Conservation (phyloP, 495 filamentous ascomycete species). For the Cudoniella acicularis region DNA sequence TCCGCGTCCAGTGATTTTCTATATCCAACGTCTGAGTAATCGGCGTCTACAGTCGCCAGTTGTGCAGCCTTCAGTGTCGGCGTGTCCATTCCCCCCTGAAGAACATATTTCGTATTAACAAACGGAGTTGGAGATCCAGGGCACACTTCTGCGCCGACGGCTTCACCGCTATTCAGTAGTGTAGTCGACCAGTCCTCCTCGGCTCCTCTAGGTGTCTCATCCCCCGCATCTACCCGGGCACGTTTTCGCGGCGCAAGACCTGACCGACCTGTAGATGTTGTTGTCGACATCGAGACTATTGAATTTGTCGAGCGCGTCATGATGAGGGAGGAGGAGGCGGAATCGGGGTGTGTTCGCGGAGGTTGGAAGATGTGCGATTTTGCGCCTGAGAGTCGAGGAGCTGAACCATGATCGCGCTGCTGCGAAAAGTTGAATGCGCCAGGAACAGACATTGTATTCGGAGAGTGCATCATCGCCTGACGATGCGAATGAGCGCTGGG, state of each 20-base stretch:
- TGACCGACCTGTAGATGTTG: slow-evolving; percentile 2
- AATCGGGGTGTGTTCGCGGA: slow-evolving; percentile 58
- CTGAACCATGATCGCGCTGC: slow-evolving; percentile 1
- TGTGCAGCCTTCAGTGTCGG: slow-evolving; percentile 45
- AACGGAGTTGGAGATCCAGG: slow-evolving; percentile 42
- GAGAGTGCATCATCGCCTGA: slow-evolving; percentile 14
- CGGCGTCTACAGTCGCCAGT: slow-evolving; percentile 46
- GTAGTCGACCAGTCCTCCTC: slow-evolving; percentile 14
- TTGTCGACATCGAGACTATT: slow-evolving; percentile 29
- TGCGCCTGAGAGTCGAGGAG: slow-evolving; percentile 32
- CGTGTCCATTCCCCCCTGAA: slow-evolving; percentile 63
- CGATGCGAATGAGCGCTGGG: background rate
- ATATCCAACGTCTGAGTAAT: slow-evolving; percentile 54
- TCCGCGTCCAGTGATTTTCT: slow-evolving; percentile 42
- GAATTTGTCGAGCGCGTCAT: slow-evolving; percentile 52
- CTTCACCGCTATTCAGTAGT: slow-evolving; percentile 11
- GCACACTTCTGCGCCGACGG: background rate
- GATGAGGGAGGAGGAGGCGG: slow-evolving; percentile 50
- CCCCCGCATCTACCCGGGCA: slow-evolving; percentile 27
- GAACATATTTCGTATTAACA: slow-evolving; percentile 50
- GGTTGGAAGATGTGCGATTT: slow-evolving; percentile 65
- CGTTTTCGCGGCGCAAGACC: slow-evolving; percentile 7
- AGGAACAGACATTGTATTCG: slow-evolving; percentile 13
- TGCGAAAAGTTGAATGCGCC: slow-evolving; percentile 22
- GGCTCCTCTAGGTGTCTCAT: slow-evolving; percentile 9